These are phyloP conservation scores for Colletotrichum chlorophyti DNA, from an alignment of 2,329 filamentous ascomycete species.

Conservation along the genomic window DNA sequence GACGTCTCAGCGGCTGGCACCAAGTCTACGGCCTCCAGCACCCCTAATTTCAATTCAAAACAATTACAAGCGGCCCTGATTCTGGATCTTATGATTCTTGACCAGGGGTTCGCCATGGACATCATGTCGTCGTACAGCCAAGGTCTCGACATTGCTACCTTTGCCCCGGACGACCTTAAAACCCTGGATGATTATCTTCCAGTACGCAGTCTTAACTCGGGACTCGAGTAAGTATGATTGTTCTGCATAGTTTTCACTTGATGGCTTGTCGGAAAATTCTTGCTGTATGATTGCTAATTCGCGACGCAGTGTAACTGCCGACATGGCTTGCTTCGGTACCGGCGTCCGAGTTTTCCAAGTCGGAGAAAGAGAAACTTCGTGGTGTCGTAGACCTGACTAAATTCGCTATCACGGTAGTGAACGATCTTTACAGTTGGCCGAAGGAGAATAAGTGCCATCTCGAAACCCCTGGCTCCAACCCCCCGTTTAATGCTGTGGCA, in stretches of 20 bases:
- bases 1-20: not conserved
- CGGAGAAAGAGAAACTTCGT: not conserved
- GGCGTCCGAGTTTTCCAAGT: not conserved
- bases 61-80: not conserved
- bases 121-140: not conserved
- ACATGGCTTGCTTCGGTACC: not conserved
- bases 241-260: too few relatives aligned
- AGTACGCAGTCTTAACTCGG: not conserved
- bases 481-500: not conserved
- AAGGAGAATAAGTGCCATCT: slow-evolving; percentile 6
- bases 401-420: slow-evolving; percentile 3
- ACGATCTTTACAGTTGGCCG: slow-evolving; percentile 7
- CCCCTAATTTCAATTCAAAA: not conserved
- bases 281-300: not conserved
- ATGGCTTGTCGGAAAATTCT: too few relatives aligned
- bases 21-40: not conserved
- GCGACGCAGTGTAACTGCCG: not conserved
- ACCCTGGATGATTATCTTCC: not conserved
- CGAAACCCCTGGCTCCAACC: not conserved
- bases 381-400: not conserved
- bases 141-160: not conserved
- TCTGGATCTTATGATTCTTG: not conserved
- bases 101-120: not conserved
- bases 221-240: not conserved
- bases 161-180: not conserved